phyloP scores from a whole-genome alignment of 2,329 filamentous ascomycete species.

The Pseudopithomyces chartarum region DNA sequence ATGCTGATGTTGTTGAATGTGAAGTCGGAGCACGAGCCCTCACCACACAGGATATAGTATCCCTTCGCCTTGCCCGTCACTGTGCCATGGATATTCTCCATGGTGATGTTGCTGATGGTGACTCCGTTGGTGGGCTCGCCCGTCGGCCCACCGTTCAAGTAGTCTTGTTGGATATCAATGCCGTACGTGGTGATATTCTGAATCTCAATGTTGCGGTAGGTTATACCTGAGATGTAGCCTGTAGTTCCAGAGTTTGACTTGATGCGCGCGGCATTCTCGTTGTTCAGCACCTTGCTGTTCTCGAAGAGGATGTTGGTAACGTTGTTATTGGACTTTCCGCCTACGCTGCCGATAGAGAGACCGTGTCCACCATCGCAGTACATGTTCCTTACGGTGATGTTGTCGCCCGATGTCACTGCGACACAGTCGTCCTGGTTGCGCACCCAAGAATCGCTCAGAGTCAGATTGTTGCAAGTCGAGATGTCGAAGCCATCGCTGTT shows the following conservation, averaged over 20 bases:
- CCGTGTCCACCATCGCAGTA: slow-evolving; percentile 58
- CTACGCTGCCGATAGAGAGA: slow-evolving; percentile 62
- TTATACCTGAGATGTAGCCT: slow-evolving; percentile 40
- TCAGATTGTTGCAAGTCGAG: slow-evolving; percentile 46
- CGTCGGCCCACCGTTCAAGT: slow-evolving; percentile 51
- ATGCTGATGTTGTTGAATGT: neutral
- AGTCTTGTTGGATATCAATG: slow-evolving; percentile 57
- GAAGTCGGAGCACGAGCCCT: slow-evolving; percentile 51
- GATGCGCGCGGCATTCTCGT: slow-evolving; percentile 60
- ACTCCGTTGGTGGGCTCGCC: slow-evolving; percentile 52
- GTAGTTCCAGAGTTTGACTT: slow-evolving; percentile 58
- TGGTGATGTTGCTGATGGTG: slow-evolving; percentile 47
- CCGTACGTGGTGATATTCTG: slow-evolving; percentile 51
- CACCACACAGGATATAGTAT: slow-evolving; percentile 61
- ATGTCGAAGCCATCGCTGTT: slow-evolving; percentile 64
- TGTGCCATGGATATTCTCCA: slow-evolving; percentile 48
- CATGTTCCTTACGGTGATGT: slow-evolving; percentile 38
- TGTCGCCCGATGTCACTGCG: slow-evolving; percentile 59
- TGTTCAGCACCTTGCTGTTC: slow-evolving; percentile 54
- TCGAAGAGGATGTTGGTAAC: slow-evolving; percentile 50
- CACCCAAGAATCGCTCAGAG: slow-evolving; percentile 51
- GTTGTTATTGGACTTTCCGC: slow-evolving; percentile 51
- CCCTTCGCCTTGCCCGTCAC: slow-evolving; percentile 35
- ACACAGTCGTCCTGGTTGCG: slow-evolving; percentile 64
- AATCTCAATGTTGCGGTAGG: slow-evolving; percentile 32